Base-by-base conservation (phyloP, 768 basidiomycete genomes). In the Lactarius trivialis region DNA sequence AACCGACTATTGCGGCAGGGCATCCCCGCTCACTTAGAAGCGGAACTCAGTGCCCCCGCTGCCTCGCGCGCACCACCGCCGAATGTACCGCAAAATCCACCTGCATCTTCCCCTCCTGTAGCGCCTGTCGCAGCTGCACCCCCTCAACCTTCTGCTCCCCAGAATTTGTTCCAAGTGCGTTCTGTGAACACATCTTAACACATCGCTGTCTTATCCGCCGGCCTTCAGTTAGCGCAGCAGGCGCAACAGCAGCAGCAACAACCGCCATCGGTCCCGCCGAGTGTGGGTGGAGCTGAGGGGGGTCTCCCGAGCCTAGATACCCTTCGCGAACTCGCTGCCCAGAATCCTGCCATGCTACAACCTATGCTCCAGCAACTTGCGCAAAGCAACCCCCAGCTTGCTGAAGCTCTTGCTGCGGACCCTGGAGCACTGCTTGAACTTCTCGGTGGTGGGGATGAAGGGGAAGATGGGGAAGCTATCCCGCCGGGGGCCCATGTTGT, bases 101-200 rank as follows among this genome's bases (percentile, higher is more conserved):
- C 71, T 32, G 72, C 52, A 50, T 32, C 49, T 51, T 11, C 74
- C 19, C 71, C 79, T 21, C 65, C 76, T 17, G 67, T 76, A 34
- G 68, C 79, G 19, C 68, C 74, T 55, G 69, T 73, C 28, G 67
- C 75, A 14, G 72, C 75, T 2, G 71, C 71, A 21, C 69, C 75
- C 30, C 69, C 76, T 8, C 70, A 74, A 19, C 68, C 75, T 11
- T 63, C 76, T 36, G 75, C 75, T 56, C 85, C 86, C 28, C 92
- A 93, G 71, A 96, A 96, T 72, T 78, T 96, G 52, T 95, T 96
- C 75, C 91, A 90, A 75, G 88, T 89, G 66, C 60, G 78, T 68
- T n/a, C 30, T 36, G n/a, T n/a, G 30, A 7, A 28, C 5, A 14
- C 51, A 9, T 11, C 8, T 32, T 34, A 21, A 32, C 28, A 32